These are phyloP conservation scores for Nidula niveotomentosa DNA, from an alignment of 1,284 basidiomycete genomes.

Conservation along the genomic window DNA sequence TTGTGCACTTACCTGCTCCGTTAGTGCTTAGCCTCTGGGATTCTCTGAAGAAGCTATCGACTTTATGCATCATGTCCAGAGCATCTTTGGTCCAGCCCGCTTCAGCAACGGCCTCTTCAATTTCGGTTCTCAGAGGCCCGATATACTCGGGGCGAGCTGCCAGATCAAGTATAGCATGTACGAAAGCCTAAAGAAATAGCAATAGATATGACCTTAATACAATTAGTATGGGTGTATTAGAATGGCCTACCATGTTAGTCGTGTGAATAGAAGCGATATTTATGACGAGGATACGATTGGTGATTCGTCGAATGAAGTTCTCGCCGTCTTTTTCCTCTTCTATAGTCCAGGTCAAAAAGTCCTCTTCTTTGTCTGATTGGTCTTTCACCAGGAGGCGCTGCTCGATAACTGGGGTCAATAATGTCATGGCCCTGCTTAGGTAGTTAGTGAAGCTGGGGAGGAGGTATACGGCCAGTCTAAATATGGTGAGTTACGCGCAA, in stretches of 20 bases:
- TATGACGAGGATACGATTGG: slow-evolving; percentile 26
- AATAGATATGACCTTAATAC: not conserved
- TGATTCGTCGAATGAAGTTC: slow-evolving; percentile 17
- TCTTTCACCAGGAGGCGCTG: not conserved
- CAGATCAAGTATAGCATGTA: slow-evolving; percentile 22
- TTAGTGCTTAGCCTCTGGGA: slow-evolving; percentile 30
- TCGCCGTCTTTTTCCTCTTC: slow-evolving; percentile 28
- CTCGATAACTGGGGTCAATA: slow-evolving; percentile 12
- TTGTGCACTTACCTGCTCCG: not conserved
- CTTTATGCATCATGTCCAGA: slow-evolving; percentile 36
- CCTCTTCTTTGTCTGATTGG: slow-evolving; percentile 10
- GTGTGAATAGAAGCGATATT: slow-evolving; percentile 40
- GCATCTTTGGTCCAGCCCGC: slow-evolving; percentile 45
- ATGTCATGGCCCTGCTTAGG: slow-evolving; percentile 10
- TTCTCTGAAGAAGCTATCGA: slow-evolving; percentile 50
- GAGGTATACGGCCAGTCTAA: slow-evolving; percentile 13
- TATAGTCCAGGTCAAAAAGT: slow-evolving; percentile 37
- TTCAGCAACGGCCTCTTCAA: slow-evolving; percentile 28
- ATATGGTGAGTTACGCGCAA: not conserved
- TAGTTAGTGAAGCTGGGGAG: slow-evolving; percentile 7
- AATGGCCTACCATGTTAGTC: slow-evolving; percentile 10
- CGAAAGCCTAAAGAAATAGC: slow-evolving; percentile 27
- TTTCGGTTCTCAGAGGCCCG: slow-evolving; percentile 41
- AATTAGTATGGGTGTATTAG: not conserved
- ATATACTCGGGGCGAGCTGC: slow-evolving; percentile 37